Conservation (phyloP, 495 filamentous ascomycete genomes). For the Poronia punctata region DNA sequence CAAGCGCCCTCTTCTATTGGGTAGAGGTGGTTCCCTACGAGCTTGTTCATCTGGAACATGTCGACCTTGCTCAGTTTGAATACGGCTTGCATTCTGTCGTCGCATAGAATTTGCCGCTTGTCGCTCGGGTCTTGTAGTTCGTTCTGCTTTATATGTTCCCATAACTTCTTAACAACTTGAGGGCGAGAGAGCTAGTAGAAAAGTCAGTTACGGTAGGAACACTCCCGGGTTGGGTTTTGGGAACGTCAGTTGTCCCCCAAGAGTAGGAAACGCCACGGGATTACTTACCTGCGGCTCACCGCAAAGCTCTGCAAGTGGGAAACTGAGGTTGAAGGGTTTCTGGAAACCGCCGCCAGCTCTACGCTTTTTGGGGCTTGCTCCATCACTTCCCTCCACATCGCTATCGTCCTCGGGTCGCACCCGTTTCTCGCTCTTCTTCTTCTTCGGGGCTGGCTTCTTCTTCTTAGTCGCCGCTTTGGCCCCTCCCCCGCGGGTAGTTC, state of each 20-base stretch:
- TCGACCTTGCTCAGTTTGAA: conserved; percentile 88
- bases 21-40: conserved; percentile 49
- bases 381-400: conserved; percentile 59
- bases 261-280: too few relatives aligned
- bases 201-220: conserved; percentile 7
- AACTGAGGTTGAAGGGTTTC: conserved; percentile 47
- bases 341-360: conserved; percentile 45
- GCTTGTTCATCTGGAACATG: conserved; percentile 96
- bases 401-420: conserved; percentile 75
- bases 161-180: conserved; percentile 90
- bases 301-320: conserved; percentile 40
- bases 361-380: conserved; percentile 40
- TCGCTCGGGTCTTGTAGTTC: conserved; percentile 86
- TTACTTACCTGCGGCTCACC: conserved; percentile 53
- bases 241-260: not conserved
- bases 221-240: not conserved
- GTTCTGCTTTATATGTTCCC: conserved; percentile 83
- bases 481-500: conserved; percentile 62
- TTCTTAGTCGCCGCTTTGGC: conserved; percentile 41
- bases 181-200: conserved; percentile 72
- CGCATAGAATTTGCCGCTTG: conserved; percentile 85
- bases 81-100: conserved; percentile 79
- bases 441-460: conserved; percentile 54
- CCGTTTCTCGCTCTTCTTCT: conserved; percentile 70
- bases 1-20: conserved; percentile 40